Evolutionary conservation across 2,329 filamentous ascomycete genomes (phyloP), one percentile per base, ranked within the genome.

Genomic region (Bipolaris victoriae): DNA sequence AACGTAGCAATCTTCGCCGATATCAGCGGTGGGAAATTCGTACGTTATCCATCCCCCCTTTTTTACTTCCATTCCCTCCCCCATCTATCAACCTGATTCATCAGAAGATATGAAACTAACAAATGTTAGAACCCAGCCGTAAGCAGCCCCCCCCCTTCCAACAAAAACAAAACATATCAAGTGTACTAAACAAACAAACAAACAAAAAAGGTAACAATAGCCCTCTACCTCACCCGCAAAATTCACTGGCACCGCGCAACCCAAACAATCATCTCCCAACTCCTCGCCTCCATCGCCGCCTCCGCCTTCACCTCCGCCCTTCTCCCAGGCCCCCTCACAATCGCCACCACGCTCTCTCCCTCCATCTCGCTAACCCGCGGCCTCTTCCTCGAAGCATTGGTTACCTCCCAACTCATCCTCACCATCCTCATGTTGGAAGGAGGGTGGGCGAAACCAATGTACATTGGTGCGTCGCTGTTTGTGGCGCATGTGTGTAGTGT

Each of bases 401-500:
- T 76, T 16, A 76, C 74, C 1, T 65, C 72, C 1, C 69, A 76
- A 47, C 65, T 77, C 13, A 60, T 77, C 20, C 64, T 76, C 16
- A 70, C 70, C 10, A 74, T 76, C 45, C 64, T 75, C 20, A 87
- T 90, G 83, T 78, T 90, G 29, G 88, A 88, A 0, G 83, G 85
- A 7, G 61, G 66, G 20, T 47, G 58, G 13, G 86, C 90, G 68
- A 91, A 91, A 77, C 89, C 89, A 0, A 77, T 91, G 13, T 88
- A 86, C 10, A 90, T 92, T 64, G 90, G 90, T 1, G 74, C 90
- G 10, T 81, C 88, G 0, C 82, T 92, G 55, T 91, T 92, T 73
- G 81, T 90, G 49, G 77, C 79, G 0, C 78, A 85, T 58, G 65
- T 86, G 37, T 76, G 77, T 29, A 80, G 81, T 74, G 78, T 80